A percentile compares a stretch with the other conserved stretches of the same genome.
Conservation (phyloP, 208 protist genomes). For the Phytomonas serpens region DNA sequence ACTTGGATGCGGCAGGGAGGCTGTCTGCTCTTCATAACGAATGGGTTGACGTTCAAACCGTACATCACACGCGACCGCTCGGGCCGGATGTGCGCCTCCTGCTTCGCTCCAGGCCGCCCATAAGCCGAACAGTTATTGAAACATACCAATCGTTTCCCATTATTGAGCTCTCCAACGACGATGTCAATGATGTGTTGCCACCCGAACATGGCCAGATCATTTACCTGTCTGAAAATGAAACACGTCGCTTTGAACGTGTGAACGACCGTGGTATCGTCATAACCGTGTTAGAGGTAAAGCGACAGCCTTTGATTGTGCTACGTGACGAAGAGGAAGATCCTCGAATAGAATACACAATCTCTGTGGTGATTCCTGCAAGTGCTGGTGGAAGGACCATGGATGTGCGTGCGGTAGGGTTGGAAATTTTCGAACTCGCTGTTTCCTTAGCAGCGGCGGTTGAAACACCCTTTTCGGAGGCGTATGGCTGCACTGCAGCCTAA, state of each 20-base stretch:
- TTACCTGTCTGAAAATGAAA: constrained; percentile 84
- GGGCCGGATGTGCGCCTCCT: constrained; percentile 62
- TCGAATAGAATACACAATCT: constrained; percentile 70
- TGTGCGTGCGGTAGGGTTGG: constrained; percentile 55
- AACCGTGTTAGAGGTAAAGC: constrained; percentile 57
- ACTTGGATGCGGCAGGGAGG: constrained; percentile 56
- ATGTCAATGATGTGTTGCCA: constrained; percentile 76
- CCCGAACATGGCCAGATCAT: constrained; percentile 83
- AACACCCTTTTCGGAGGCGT: constrained; percentile 52
- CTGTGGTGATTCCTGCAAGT: constrained; percentile 47
- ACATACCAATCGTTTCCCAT: constrained; percentile 38
- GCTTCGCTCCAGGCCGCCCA: constrained; percentile 60
- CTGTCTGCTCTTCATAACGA: constrained; percentile 45
- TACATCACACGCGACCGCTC: constrained; percentile 50
- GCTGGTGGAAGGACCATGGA: constrained; percentile 43
- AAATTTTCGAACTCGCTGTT: constrained; percentile 50
- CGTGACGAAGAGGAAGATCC: constrained; percentile 82
- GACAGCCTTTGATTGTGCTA: constrained; percentile 84
- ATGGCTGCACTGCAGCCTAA: constrained; percentile 25
- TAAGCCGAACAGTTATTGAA: constrained; percentile 54
- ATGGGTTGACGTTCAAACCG: constrained; percentile 80
- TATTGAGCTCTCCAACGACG: constrained; percentile 67
- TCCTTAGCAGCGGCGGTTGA: constrained; percentile 32
- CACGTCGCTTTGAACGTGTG: constrained; percentile 55
- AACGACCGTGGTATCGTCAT: constrained; percentile 56